phyloP scores from a whole-genome alignment of 805 yeast species.

The Hanseniaspora hatyaiensis region DNA sequence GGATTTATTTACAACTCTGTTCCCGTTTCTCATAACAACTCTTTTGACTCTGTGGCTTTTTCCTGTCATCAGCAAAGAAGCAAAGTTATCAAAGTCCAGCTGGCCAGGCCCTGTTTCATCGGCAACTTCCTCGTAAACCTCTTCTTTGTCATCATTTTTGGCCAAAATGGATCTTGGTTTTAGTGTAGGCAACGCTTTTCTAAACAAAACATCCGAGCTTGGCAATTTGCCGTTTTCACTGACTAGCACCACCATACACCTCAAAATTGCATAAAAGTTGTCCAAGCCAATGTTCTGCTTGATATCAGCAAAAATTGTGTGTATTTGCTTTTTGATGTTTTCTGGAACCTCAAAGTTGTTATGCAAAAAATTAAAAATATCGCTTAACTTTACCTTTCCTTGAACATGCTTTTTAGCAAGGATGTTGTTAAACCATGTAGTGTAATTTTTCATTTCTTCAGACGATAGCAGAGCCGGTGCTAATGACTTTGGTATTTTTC shows the following conservation, averaged over 20 bases:
- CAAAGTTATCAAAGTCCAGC: slow-evolving; percentile 74
- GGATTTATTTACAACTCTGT: slow-evolving; percentile 40
- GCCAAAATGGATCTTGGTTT: slow-evolving; percentile 68
- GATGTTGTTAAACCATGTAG: slow-evolving; percentile 87
- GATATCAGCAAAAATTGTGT: slow-evolving; percentile 40
- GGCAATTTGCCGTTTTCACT: slow-evolving; percentile 38
- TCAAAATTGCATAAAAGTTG: slow-evolving; percentile 75
- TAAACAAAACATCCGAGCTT: slow-evolving; percentile 36
- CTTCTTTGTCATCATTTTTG: slow-evolving; percentile 40
- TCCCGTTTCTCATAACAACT: slow-evolving; percentile 28
- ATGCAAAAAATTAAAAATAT: slow-evolving; percentile 63
- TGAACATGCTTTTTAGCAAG: slow-evolving; percentile 52
- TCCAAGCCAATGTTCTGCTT: slow-evolving; percentile 63
- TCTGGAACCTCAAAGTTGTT: slow-evolving; percentile 59
- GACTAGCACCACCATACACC: slow-evolving; percentile 66
- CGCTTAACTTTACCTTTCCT: slow-evolving; percentile 55
- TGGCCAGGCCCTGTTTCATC: slow-evolving; percentile 23
- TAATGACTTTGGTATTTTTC: slow-evolving; percentile 49
- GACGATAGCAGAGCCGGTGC: slow-evolving; percentile 55
- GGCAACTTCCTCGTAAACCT: slow-evolving; percentile 34
- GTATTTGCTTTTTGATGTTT: slow-evolving; percentile 40
- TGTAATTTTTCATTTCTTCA: slow-evolving; percentile 72
- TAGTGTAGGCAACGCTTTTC: slow-evolving; percentile 53
- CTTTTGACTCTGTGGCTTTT: slow-evolving; percentile 36
- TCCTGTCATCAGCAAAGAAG: slow-evolving; percentile 74